Evolutionary conservation across 305 asterid species (phyloP).

Genomic region (Fraxinus xanthoxyloides): DNA sequence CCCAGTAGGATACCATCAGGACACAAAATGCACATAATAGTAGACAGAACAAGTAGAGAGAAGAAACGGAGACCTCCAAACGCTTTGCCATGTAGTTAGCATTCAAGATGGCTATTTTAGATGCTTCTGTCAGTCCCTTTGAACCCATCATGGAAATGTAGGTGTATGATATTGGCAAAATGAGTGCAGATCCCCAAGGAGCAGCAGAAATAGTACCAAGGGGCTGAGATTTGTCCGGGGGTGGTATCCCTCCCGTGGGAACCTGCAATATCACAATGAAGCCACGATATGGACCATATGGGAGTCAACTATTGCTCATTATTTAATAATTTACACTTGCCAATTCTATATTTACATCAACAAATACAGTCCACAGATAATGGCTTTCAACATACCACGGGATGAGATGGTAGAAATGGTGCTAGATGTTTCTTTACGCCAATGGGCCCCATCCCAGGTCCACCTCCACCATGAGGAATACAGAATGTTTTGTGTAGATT

Average conservation of each 20-base stretch:
- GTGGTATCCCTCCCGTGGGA: constrained; percentile 35
- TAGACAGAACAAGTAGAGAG: neutral
- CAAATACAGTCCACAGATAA: neutral
- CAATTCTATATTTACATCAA: neutral
- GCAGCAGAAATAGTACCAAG: constrained; percentile 56
- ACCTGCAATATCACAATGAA: neutral
- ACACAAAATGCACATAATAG: neutral
- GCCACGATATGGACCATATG: neutral
- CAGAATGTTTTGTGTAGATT: constrained; percentile 62
- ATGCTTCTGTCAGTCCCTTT: constrained; percentile 51
- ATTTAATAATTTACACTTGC: neutral
- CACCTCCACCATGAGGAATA: constrained; percentile 66
- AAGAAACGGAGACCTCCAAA: constrained; percentile 38
- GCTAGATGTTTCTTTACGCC: constrained; percentile 59
- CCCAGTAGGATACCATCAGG: neutral
- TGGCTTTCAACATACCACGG: constrained; percentile 39
- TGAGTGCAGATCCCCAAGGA: constrained; percentile 64
- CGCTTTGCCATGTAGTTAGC: constrained; percentile 63
- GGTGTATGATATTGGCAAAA: constrained; percentile 53
- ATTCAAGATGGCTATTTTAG: constrained; percentile 52
- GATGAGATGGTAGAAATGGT: constrained; percentile 55
- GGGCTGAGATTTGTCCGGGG: constrained; percentile 40
- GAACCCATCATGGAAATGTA: constrained; percentile 62
- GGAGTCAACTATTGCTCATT: neutral
- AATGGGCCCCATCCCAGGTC: constrained; percentile 65